A percentile compares a stretch with the other conserved stretches of the same genome.
Evolutionary conservation across 306 rosid genomes (phyloP).

Genomic region (Casuarina glauca): DNA sequence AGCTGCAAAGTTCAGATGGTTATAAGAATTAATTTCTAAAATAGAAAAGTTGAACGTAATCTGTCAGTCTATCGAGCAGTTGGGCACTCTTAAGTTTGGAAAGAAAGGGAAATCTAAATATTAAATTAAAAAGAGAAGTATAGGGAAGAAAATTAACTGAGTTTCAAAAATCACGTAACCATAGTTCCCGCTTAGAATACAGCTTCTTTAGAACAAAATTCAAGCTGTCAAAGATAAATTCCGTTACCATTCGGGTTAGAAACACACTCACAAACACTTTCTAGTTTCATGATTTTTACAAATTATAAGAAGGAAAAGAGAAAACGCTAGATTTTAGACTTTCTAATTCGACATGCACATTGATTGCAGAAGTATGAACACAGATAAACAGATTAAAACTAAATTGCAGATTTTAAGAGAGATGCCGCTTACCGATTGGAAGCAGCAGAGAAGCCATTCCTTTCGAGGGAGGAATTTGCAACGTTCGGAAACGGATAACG

Average conservation of each 20-base stretch:
- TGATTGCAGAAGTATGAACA: constrained; percentile 1
- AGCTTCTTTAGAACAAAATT: neutral
- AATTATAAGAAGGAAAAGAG: neutral
- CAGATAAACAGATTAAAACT: neutral
- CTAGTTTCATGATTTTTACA: neutral
- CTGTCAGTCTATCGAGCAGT: neutral
- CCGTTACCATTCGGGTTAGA: neutral
- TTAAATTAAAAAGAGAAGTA: neutral
- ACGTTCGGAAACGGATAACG: constrained; percentile 61
- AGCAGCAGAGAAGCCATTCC: constrained; percentile 63
- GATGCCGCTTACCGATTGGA: constrained; percentile 49
- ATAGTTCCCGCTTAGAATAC: neutral
- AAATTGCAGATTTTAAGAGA: neutral
- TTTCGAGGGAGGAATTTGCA: constrained; percentile 9
- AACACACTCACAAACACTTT: neutral
- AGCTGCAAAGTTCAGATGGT: neutral
- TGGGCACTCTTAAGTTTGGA: neutral
- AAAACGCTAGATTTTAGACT: neutral
- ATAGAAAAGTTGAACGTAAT: neutral
- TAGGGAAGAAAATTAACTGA: neutral
- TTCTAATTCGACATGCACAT: neutral
- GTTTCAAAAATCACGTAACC: neutral
- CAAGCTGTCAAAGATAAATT: neutral
- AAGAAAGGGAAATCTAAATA: neutral
- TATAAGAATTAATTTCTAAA: neutral